Evolutionary conservation across 768 basidiomycete species (phyloP), one percentile per base, ranked within the genome.

Genomic region (Gelatoporia subvermispora): DNA sequence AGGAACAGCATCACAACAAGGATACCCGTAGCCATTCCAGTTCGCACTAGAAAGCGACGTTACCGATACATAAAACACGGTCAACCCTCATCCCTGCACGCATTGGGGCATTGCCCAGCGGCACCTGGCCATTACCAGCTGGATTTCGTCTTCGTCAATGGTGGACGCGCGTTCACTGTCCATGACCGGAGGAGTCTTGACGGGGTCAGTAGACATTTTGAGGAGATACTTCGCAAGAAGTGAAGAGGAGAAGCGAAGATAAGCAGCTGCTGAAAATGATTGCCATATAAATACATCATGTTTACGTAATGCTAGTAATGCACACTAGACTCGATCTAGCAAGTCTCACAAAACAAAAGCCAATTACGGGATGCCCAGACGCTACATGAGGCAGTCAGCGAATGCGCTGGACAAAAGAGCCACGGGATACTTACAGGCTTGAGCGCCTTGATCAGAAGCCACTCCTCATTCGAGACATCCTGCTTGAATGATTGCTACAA

Each of bases 11-110:
- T 53, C 49, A 41, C 68, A 69, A 66, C 69, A 70, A 72, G 78
- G 85, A 87, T 90, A 91, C 89, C 89, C 89, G 89, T 85, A 92
- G 88, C 88, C 87, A 75, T 68, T 79, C 80, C 83, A 82, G 78
- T 77, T 66, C 67, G 75, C 74, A 79, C 78, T 73, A 74, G 66
- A 73, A 67, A 72, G 69, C 64, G 77, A 87, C 82, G 74, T 88
- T 89, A 89, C 85, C 84, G 70, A 72, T 79, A 71, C 60, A 67
- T 62, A 62, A 67, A 64, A 60, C 63, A 60, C 59, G 65, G 59
- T 31, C 65, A 57, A 60, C 56, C 40, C 56, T 51, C 51, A 47
- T 47, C 43, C 52, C 62, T 46, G 56, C 59, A 56, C 51, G 51
- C n/a, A 55, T 49, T 48, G 45, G 60, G 56, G 59, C 64, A 59